A percentile compares a stretch with the other conserved stretches of the same genome.
These are phyloP conservation scores for Nitzschia sp. DNA, from an alignment of 108 stramenopile genomes.

Conservation along the genomic window DNA sequence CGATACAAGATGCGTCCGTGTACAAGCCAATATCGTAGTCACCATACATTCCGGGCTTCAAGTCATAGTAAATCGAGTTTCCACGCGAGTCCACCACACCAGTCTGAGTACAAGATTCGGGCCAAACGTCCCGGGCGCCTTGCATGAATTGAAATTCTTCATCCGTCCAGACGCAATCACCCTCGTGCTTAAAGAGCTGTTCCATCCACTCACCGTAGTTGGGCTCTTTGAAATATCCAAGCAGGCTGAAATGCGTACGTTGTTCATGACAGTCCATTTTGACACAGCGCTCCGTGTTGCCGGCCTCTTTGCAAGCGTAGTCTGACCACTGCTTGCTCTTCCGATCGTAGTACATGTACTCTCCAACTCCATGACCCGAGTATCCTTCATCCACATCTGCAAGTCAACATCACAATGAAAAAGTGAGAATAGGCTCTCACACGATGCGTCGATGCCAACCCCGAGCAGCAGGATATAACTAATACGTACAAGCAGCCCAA, in stretches of 20 bases:
- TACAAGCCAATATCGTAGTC: constrained; percentile 51
- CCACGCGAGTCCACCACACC: constrained; percentile 3
- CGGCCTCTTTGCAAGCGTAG: constrained; percentile 30
- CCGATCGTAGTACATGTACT: constrained; percentile 53
- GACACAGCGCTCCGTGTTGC: constrained; percentile 38
- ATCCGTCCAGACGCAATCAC: constrained; percentile 60
- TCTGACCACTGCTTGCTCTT: constrained; percentile 39
- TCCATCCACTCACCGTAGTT: constrained; percentile 57
- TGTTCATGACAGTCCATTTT: constrained; percentile 70
- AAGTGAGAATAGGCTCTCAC: too few relatives aligned
- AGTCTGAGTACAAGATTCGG: constrained; percentile 30
- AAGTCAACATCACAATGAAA: background rate
- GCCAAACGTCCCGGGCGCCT: constrained; percentile 30
- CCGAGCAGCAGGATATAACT: background rate
- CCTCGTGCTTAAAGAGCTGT: constrained; percentile 70
- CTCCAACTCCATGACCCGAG: constrained; percentile 50
- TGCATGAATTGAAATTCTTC: constrained; percentile 60
- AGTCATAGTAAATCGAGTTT: constrained; percentile 55
- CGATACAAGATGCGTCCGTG: constrained; percentile 48
- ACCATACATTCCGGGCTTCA: constrained; percentile 51
- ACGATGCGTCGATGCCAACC: too few relatives aligned
- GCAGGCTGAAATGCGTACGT: constrained; percentile 42
- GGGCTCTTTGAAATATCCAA: constrained; percentile 67
- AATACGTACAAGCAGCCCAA: constrained; percentile 39
- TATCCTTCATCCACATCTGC: constrained; percentile 57